Evolutionary conservation across 306 rosid genomes (phyloP).

Genomic region (Corylus avellana): DNA sequence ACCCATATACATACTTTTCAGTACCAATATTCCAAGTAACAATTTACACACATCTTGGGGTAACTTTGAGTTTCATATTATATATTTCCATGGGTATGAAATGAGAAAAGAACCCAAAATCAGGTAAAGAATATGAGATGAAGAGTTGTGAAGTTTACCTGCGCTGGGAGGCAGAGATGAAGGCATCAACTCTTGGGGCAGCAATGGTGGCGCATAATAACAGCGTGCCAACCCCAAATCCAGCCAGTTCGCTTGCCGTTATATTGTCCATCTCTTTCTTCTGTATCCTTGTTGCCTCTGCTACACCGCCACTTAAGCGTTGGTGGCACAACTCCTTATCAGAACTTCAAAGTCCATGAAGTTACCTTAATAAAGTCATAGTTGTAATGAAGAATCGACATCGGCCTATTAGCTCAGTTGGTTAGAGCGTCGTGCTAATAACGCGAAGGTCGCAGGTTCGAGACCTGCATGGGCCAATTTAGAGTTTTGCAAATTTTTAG

Average conservation of each 20-base stretch:
- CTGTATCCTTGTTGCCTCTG: background rate
- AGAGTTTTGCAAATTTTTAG: background rate
- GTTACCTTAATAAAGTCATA: no score
- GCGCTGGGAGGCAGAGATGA: conserved; percentile 85
- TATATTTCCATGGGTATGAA: background rate
- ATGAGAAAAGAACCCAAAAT: background rate
- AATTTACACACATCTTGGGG: background rate
- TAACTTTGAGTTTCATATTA: background rate
- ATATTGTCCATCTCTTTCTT: conserved; percentile 58
- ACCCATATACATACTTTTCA: background rate
- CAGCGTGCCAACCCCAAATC: conserved; percentile 73
- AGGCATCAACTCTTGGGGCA: conserved; percentile 79
- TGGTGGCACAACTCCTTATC: background rate
- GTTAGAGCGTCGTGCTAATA: conserved; percentile 93
- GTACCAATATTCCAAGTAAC: background rate
- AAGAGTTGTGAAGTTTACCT: conserved; percentile 34
- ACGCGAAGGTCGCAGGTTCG: conserved; percentile 97
- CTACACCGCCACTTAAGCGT: background rate
- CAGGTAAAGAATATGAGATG: background rate
- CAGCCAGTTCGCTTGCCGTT: conserved; percentile 86
- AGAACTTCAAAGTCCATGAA: background rate
- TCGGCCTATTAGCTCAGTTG: conserved; percentile 86
- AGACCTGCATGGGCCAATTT: conserved; percentile 80
- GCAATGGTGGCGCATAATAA: conserved; percentile 81
- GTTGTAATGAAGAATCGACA: fast-evolving